Evolutionary conservation across 208 protist species (phyloP).

Genomic region (Balamuthia mandrillaris): DNA sequence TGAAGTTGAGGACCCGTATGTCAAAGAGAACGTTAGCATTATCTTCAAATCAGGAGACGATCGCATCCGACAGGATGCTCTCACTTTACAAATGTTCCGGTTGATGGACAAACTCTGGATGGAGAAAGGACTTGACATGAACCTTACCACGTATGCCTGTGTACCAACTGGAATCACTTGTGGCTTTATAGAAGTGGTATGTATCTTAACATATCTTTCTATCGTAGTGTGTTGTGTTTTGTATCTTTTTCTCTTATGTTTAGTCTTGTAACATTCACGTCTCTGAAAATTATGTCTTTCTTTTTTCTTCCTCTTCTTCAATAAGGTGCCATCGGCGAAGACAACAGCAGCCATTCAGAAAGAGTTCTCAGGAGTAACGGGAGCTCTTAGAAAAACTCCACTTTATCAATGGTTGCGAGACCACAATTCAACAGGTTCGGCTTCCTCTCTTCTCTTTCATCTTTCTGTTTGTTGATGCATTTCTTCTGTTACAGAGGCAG

Average conservation of each 20-base stretch:
- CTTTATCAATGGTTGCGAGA: conserved; percentile 47
- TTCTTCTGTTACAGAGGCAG: neutral
- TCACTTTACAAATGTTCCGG: conserved; percentile 72
- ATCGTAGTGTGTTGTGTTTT: neutral
- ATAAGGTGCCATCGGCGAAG: too few relatives aligned
- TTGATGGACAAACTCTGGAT: conserved; percentile 56
- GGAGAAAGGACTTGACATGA: conserved; percentile 10
- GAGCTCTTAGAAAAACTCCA: conserved; percentile 48
- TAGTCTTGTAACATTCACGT: conserved; percentile 17
- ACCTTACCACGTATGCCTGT: neutral
- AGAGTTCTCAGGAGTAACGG: conserved; percentile 45
- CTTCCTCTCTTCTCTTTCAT: neutral
- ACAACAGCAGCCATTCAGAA: conserved; percentile 50
- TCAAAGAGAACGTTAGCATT: conserved; percentile 33
- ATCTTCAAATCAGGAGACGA: conserved; percentile 78
- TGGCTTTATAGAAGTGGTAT: neutral
- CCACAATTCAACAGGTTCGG: conserved; percentile 37
- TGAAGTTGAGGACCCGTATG: conserved; percentile 54
- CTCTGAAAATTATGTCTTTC: conserved; percentile 19
- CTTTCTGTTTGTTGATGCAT: neutral
- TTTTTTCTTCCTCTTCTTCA: neutral
- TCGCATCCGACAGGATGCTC: conserved; percentile 73
- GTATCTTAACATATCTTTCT: neutral
- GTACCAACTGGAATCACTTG: conserved; percentile 26
- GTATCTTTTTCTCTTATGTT: neutral